phyloP scores from a whole-genome alignment of 2,329 filamentous ascomycete species.

The Fusarium sp. region DNA sequence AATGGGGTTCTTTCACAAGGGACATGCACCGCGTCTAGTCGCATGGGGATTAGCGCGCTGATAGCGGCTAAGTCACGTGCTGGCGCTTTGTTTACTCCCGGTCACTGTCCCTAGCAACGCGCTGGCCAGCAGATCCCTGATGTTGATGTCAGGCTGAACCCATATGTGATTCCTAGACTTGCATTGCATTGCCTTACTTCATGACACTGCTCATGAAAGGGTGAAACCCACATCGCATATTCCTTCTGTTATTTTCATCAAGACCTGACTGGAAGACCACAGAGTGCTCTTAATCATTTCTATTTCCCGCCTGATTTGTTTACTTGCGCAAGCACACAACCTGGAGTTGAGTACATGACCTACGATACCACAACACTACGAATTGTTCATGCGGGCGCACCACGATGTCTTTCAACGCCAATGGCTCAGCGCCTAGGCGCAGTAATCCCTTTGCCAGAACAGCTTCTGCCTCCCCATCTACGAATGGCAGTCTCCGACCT shows the following conservation, averaged over 20 bases:
- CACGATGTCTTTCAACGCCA: slow-evolving; percentile 54
- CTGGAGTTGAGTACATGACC: slow-evolving; percentile 17
- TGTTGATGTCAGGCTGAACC: slow-evolving; percentile 36
- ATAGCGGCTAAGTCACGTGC: slow-evolving; percentile 39
- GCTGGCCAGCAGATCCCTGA: slow-evolving; percentile 30
- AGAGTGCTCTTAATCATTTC: slow-evolving; percentile 13
- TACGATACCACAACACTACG: slow-evolving; percentile 36
- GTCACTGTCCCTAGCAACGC: slow-evolving; percentile 47
- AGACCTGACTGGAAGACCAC: slow-evolving; percentile 13
- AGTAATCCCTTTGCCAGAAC: slow-evolving; percentile 84
- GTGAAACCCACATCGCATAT: slow-evolving; percentile 43
- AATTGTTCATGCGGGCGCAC: slow-evolving; percentile 47
- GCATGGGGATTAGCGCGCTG: slow-evolving; percentile 25
- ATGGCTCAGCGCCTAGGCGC: slow-evolving; percentile 72
- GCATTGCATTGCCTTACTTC: slow-evolving; percentile 43
- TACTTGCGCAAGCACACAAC: slow-evolving; percentile 38
- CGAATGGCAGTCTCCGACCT: slow-evolving; percentile 68
- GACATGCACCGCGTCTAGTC: slow-evolving; percentile 33
- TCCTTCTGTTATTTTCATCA: slow-evolving; percentile 42
- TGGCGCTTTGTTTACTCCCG: slow-evolving; percentile 47
- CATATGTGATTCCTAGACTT: slow-evolving; percentile 30
- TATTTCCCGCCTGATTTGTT: slow-evolving; percentile 40
- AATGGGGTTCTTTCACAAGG: slow-evolving; percentile 6
- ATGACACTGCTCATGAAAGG: slow-evolving; percentile 46
- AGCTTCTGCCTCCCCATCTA: slow-evolving; percentile 73